Conservation (phyloP, 1,284 basidiomycete species). For the Neonothopanus nambi region DNA sequence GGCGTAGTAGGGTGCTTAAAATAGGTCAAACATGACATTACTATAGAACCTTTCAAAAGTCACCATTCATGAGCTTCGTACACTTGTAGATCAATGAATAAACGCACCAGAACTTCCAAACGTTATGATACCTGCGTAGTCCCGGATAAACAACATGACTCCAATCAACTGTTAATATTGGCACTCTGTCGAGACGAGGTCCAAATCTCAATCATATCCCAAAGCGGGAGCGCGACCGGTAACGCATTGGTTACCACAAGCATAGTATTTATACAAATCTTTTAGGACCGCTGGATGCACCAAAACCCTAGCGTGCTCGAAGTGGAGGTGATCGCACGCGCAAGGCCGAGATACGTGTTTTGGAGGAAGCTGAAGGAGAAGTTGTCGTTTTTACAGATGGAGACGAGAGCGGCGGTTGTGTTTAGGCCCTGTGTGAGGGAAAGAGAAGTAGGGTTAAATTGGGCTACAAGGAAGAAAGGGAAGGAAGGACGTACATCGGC, state of each 20-base stretch:
- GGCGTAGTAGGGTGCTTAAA: conserved; percentile 87
- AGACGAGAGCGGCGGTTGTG: conserved; percentile 74
- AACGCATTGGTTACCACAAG: conserved; percentile 78
- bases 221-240: conserved; percentile 76
- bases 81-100: neutral
- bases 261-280: conserved; percentile 78
- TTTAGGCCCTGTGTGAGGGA: conserved; percentile 62
- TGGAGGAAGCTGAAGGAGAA: conserved; percentile 73
- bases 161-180: neutral
- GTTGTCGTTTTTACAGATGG: conserved; percentile 78
- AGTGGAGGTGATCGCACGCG: conserved; percentile 73
- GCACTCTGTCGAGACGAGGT: conserved; percentile 34
- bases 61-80: neutral
- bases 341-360: conserved; percentile 75
- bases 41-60: conserved; percentile 63
- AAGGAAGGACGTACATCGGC: conserved; percentile 56
- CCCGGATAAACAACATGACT: too few relatives aligned
- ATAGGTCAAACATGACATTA: conserved; percentile 79
- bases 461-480: conserved; percentile 4
- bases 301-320: conserved; percentile 74
- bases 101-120: conserved; percentile 79
- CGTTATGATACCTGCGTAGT: conserved; percentile 72
- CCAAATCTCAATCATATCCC: conserved; percentile 89
- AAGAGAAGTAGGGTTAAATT: neutral
- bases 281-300: conserved; percentile 78